A percentile compares a stretch with the other conserved stretches of the same genome.
Evolutionary conservation across 129 eudicot species (phyloP).

Genomic region (Flaveria ramosissima): DNA sequence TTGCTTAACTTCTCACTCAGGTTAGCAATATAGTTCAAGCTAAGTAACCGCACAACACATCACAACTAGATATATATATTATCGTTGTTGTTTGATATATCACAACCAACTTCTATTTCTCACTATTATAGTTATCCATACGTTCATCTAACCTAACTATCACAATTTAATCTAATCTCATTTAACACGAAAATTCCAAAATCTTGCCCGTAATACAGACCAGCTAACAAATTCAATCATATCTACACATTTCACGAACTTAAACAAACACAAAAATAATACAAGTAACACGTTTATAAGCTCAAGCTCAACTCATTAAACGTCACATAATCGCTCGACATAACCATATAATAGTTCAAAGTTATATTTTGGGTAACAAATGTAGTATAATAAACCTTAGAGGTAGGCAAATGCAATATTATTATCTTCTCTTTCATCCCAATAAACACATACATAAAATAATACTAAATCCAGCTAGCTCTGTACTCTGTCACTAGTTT

Average conservation of each 20-base stretch:
- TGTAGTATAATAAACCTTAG: not conserved
- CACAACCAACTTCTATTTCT: no score
- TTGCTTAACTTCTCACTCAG: no score
- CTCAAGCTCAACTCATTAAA: not conserved
- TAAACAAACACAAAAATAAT: not conserved
- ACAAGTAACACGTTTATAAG: not conserved
- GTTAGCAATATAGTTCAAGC: no score
- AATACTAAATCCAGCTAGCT: slow-evolving; percentile 34
- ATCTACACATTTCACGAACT: not conserved
- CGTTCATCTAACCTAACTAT: no score
- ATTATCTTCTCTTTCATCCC: slow-evolving; percentile 6
- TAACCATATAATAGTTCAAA: not conserved
- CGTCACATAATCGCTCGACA: not conserved
- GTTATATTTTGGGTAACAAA: not conserved
- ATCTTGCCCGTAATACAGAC: no score
- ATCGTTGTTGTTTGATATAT: no score
- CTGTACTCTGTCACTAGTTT: slow-evolving; percentile 25
- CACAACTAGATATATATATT: no score
- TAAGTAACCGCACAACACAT: no score
- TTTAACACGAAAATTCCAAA: no score
- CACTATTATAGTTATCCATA: no score
- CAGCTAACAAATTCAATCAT: no score
- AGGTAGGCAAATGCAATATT: slow-evolving; percentile 24
- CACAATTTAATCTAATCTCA: not conserved
- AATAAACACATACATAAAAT: not conserved